Evolutionary conservation across 306 rosid genomes (phyloP).

Genomic region (Pachyrhizus erosus): DNA sequence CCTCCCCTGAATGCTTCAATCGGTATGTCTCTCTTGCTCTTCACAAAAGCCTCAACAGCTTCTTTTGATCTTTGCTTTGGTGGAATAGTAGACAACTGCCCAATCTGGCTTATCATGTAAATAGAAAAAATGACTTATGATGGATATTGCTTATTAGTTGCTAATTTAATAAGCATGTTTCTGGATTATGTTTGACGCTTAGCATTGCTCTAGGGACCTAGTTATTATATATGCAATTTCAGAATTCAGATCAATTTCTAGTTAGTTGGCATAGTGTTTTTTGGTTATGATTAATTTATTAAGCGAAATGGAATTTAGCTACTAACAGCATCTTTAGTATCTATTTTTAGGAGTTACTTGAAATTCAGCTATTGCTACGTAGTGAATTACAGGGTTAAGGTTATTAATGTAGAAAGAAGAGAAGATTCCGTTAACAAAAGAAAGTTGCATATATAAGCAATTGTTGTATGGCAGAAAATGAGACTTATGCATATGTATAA

Average conservation of each 20-base stretch:
- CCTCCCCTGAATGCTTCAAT: conserved; percentile 83
- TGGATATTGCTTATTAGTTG: neutral
- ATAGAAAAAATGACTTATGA: neutral
- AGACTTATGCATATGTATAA: too few species aligned
- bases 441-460: neutral
- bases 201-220: neutral
- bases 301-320: neutral
- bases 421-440: neutral
- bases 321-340: neutral
- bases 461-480: neutral
- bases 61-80: conserved; percentile 80
- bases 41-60: conserved; percentile 62
- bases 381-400: neutral
- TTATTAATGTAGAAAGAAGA: neutral
- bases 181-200: neutral
- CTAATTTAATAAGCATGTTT: conserved; percentile 1
- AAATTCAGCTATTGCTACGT: neutral
- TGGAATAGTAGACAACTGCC: conserved; percentile 86
- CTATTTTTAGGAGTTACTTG: neutral
- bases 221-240: neutral
- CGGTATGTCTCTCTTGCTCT: conserved; percentile 63
- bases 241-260: neutral
- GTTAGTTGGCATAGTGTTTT: neutral
- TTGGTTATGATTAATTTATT: neutral
- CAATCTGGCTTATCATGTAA: conserved; percentile 58